Base-by-base conservation (phyloP, 2,329 filamentous ascomycete genomes). In the Claviceps citrina region DNA sequence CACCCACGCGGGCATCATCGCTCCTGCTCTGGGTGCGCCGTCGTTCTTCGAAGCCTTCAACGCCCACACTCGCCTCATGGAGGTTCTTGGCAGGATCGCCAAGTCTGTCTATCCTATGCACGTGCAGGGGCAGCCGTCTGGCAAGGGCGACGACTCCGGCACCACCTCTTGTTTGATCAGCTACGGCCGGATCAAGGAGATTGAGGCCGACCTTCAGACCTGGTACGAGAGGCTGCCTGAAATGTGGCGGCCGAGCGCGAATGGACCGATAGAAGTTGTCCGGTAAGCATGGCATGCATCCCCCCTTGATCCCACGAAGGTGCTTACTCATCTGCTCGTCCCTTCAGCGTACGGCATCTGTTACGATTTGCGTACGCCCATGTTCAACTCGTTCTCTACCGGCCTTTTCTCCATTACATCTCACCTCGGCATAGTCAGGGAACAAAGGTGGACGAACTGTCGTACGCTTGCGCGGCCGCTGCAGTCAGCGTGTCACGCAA, bases 331-430 rank as follows among this genome's bases (percentile, higher is more conserved):
- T 16, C 7, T n/a, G 12, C n/a, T 38, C 25, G 16, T 15, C n/a
- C 19, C 16, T 34, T 39, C n/a, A 73, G 71, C 8, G 68, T 76
- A n/a, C 82, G 84, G 44, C 84, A 86, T 46, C 65, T 87, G 19
- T 65, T 91, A 16, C 71, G 83, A 27, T 79, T 91, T 58, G 74
- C 78, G n/a, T 89, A 83, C 54, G 81, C 81, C 2, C 82, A 89
- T 51, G 81, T 86, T 5, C 84, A 89, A 53, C 78, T 91, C 56
- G 76, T 91, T 52, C 63, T 91, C 2, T 91, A 91, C 52, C 69
- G 84, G 15, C 84, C 84, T 0, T 91, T 91, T 55, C 62, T 91
- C 10, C 84, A 91, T 54, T 91, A 89, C 49, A 77, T 85, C 13
- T 85, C 83, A 7, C 76, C 76, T 8, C 67, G 73, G 32, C 61